Percentiles rank a stretch among this genome's conserved stretches.
Conservation (phyloP, 805 yeast genomes). For the Lachancea mirantina region DNA sequence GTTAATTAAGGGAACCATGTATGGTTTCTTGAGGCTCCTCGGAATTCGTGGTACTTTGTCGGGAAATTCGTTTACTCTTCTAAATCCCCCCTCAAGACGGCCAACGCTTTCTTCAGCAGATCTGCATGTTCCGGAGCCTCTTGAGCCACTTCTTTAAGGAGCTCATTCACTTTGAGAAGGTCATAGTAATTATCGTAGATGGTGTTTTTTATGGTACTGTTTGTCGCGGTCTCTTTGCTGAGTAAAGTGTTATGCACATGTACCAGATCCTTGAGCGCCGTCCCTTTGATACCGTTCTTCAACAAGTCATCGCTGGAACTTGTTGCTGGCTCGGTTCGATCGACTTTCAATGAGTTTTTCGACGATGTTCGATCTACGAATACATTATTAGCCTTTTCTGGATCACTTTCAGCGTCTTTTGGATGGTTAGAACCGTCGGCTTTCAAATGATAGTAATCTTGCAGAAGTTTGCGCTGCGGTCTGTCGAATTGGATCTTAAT, state of each 20-base stretch:
- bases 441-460: slow-evolving; percentile 22
- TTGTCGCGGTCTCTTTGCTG: slow-evolving; percentile 25
- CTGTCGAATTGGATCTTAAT: slow-evolving; percentile 17
- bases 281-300: slow-evolving; percentile 9
- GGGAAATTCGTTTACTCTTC: not conserved
- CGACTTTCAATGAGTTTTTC: not conserved
- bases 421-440: slow-evolving; percentile 1
- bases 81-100: slow-evolving; percentile 1
- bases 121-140: slow-evolving; percentile 11
- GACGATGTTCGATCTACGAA: not conserved
- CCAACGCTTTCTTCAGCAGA: slow-evolving; percentile 13
- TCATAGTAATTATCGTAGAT: slow-evolving; percentile 73
- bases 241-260: slow-evolving; percentile 23
- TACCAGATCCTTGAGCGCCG: slow-evolving; percentile 18
- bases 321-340: slow-evolving; percentile 1
- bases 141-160: slow-evolving; percentile 32
- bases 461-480: slow-evolving; percentile 21
- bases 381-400: not conserved
- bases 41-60: no score
- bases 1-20: no score
- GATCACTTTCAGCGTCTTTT: not conserved
- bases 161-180: slow-evolving; percentile 56
- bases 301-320: slow-evolving; percentile 10
- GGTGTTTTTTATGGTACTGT: slow-evolving; percentile 53
- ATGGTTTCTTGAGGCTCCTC: no score